phyloP scores from a whole-genome alignment of 2,329 filamentous ascomycete genomes.

The Scortechinia acanthostroma region DNA sequence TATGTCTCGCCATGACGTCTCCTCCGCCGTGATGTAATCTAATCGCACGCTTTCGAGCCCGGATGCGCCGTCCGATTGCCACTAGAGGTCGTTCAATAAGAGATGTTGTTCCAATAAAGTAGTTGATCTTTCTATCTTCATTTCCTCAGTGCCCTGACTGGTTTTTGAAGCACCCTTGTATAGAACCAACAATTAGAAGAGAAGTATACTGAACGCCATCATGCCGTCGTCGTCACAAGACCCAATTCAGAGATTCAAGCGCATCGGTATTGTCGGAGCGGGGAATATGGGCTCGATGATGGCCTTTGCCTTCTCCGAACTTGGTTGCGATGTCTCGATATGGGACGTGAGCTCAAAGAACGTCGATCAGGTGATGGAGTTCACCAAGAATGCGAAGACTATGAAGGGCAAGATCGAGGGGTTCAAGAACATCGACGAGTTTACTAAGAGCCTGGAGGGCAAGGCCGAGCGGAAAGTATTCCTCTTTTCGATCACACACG shows the following conservation, averaged over 20 bases:
- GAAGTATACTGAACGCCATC: too few relatives aligned
- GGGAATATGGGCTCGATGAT: slow-evolving; percentile 32
- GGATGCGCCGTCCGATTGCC: too few relatives aligned
- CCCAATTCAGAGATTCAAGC: slow-evolving; percentile 17
- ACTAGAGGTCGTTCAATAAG: too few relatives aligned
- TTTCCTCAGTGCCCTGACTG: too few relatives aligned
- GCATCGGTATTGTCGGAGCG: slow-evolving; percentile 26
- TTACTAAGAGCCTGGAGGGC: slow-evolving; percentile 20
- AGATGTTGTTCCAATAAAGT: too few relatives aligned
- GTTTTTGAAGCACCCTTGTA: too few relatives aligned
- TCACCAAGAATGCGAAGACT: slow-evolving; percentile 11
- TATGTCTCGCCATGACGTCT: too few relatives aligned
- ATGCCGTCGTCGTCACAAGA: slow-evolving; percentile 4
- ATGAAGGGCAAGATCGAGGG: slow-evolving; percentile 19
- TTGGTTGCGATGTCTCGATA: slow-evolving; percentile 24
- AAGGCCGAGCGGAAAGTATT: slow-evolving; percentile 20
- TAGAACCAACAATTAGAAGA: too few relatives aligned
- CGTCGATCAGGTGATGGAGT: slow-evolving; percentile 17
- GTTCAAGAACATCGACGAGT: slow-evolving; percentile 22
- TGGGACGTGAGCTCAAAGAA: slow-evolving; percentile 23
- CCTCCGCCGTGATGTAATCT: too few relatives aligned
- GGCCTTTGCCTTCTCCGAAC: slow-evolving; percentile 26
- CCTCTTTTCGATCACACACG: slow-evolving; percentile 28
- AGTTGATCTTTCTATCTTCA: too few relatives aligned
- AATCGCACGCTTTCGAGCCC: too few relatives aligned